Conservation (phyloP, 768 basidiomycete species). For the Solioccasus polychromus region DNA sequence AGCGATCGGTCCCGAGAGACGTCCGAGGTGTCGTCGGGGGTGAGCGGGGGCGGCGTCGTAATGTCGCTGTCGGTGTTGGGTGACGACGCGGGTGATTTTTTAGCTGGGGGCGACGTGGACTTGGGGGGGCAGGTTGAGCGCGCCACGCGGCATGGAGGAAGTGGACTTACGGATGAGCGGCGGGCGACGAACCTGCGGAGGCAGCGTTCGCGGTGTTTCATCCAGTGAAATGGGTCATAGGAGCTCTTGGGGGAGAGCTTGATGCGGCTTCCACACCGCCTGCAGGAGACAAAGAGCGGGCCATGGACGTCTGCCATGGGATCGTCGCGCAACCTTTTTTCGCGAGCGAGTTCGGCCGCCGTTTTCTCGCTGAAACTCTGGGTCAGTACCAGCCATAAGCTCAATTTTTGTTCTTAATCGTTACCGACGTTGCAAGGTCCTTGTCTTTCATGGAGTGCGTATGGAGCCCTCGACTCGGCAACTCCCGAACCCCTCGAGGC, state of each 20-base stretch:
- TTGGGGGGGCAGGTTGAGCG: conserved; percentile 9
- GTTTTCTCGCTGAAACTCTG: no score
- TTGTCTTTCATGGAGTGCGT: no score
- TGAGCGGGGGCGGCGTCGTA: conserved; percentile 34
- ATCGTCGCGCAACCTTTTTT: conserved; percentile 51
- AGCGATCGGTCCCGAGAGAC: conserved; percentile 25
- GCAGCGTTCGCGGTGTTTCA: conserved; percentile 60
- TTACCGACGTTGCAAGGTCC: conserved; percentile 22
- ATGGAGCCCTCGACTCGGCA: conserved; percentile 22
- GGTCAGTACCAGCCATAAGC: no score
- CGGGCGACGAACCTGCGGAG: conserved; percentile 38
- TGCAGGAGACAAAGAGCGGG: conserved; percentile 52
- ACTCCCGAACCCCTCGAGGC: conserved; percentile 26
- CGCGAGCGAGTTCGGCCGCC: conserved; percentile 45
- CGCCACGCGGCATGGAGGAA: background rate
- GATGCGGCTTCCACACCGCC: conserved; percentile 52
- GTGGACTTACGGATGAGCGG: background rate
- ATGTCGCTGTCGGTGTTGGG: conserved; percentile 31
- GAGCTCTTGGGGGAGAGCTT: conserved; percentile 66
- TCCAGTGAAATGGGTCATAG: conserved; percentile 68
- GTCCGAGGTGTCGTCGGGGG: conserved; percentile 31
- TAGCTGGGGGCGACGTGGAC: conserved; percentile 17
- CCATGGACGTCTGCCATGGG: conserved; percentile 50
- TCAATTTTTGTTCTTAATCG: no score
- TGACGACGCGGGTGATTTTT: conserved; percentile 27